These are phyloP conservation scores for Talaromyces sp. DNA, from an alignment of 2,329 filamentous ascomycete genomes.

Conservation along the genomic window DNA sequence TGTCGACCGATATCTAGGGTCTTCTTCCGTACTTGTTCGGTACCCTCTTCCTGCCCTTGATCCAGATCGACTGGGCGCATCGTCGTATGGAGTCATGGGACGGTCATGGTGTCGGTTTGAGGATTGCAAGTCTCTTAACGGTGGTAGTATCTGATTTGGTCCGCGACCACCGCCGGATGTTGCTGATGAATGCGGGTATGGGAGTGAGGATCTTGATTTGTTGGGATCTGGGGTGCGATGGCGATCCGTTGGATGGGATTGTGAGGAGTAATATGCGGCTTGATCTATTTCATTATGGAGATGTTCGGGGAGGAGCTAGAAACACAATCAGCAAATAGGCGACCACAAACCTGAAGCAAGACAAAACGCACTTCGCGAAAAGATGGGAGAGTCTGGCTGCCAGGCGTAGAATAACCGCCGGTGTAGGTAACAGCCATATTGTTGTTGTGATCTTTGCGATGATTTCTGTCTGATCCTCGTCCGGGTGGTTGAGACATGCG, in stretches of 20 bases:
- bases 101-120: conserved; percentile 29
- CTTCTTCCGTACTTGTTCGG: conserved; percentile 23
- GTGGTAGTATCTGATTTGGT: conserved; percentile 39
- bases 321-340: background rate
- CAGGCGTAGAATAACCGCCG: conserved; percentile 12
- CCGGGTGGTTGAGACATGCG: conserved; percentile 21
- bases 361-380: conserved; percentile 19
- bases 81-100: conserved; percentile 28
- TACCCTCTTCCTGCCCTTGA: background rate
- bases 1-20: conserved; percentile 27
- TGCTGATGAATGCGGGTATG: conserved; percentile 25
- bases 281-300: conserved; percentile 45
- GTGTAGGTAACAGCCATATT: conserved; percentile 19
- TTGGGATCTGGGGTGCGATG: conserved; percentile 33
- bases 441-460: conserved; percentile 15
- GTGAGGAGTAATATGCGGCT: conserved; percentile 32
- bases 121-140: conserved; percentile 39
- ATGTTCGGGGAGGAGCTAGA: conserved; percentile 41
- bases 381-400: conserved; percentile 21
- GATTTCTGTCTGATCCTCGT: conserved; percentile 8
- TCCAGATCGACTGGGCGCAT: conserved; percentile 20
- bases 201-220: conserved; percentile 32
- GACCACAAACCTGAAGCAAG: background rate
- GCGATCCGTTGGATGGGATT: conserved; percentile 25
- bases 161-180: conserved; percentile 26